Percentiles rank a stretch among this genome's conserved stretches.
These are phyloP conservation scores for Funneliformis mosseae DNA, from an alignment of 192 early-diverging fungal genomes.

Conservation along the genomic window DNA sequence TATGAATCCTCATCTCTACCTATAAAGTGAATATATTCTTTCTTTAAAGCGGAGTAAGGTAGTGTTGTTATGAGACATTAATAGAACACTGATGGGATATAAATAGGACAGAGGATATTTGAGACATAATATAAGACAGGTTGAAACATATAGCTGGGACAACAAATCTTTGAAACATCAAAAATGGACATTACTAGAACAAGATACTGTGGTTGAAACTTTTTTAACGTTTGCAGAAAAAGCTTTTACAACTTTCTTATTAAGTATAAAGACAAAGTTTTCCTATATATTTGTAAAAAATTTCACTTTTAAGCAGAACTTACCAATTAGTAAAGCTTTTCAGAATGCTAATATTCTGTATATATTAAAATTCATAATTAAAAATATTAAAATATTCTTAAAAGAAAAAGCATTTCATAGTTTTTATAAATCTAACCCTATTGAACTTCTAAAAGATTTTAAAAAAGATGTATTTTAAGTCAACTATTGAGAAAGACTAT, in stretches of 20 bases:
- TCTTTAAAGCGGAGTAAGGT: constrained; percentile 3
- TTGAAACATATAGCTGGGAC: no score
- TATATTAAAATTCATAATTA: constrained; percentile 26
- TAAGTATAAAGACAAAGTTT: constrained; percentile 16
- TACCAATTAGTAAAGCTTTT: constrained; percentile 22
- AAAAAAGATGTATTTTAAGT: constrained; percentile 25
- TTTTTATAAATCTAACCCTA: constrained; percentile 20
- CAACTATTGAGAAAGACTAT: no score
- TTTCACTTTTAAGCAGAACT: constrained; percentile 12
- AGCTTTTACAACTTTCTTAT: constrained; percentile 24
- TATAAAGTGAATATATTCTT: constrained; percentile 7
- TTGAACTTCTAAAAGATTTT: constrained; percentile 29
- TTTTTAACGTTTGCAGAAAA: constrained; percentile 12
- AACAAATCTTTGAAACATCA: no score
- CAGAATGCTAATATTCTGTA: constrained; percentile 20
- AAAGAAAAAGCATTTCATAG: constrained; percentile 23
- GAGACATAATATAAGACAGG: no score
- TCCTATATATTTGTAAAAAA: constrained; percentile 1
- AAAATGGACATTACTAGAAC: no score
- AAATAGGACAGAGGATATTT: no score
- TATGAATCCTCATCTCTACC: no score
- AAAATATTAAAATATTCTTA: constrained; percentile 29
- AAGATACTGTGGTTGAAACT: constrained; percentile 14
- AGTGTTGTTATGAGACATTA: no score
- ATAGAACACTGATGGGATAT: no score